These are phyloP conservation scores for Pythium chondricola DNA, from an alignment of 352 stramenopile genomes.

Conservation along the genomic window DNA sequence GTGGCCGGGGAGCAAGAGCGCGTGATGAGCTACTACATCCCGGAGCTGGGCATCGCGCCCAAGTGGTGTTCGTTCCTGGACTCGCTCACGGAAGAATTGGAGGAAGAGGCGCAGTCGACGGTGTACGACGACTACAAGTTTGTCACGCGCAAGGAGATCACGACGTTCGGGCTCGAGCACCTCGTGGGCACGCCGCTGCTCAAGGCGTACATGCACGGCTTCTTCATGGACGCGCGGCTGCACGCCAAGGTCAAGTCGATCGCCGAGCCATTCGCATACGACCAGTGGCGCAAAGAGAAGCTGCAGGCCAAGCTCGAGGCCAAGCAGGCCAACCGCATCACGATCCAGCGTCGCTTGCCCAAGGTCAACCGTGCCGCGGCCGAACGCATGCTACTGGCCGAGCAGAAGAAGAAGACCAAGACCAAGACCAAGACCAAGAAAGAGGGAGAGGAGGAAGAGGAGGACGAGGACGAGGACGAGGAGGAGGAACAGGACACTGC, in stretches of 20 bases:
- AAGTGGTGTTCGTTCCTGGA: conserved; percentile 99
- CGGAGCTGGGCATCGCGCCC: conserved; percentile 94
- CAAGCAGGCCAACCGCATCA: conserved; percentile 88
- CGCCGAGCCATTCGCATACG: conserved; percentile 96
- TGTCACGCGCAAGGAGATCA: conserved; percentile 92
- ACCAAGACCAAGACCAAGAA: too few species aligned
- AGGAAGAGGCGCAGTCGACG: conserved; percentile 92
- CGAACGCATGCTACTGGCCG: conserved; percentile 68
- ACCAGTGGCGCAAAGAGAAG: conserved; percentile 96
- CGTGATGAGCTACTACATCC: conserved; percentile 98
- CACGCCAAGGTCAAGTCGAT: conserved; percentile 96
- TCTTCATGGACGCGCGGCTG: conserved; percentile 98
- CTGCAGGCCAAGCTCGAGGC: conserved; percentile 91
- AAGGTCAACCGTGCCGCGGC: conserved; percentile 89
- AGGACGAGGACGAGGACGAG: conserved; percentile 19
- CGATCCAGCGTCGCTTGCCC: conserved; percentile 79
- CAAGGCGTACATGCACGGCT: conserved; percentile 99
- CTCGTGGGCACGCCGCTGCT: conserved; percentile 97
- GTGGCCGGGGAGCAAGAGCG: conserved; percentile 96
- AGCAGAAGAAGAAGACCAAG: conserved; percentile 69
- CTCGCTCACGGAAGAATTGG: conserved; percentile 98
- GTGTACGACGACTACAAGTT: conserved; percentile 99
- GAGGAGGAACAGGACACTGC: conserved; percentile 18
- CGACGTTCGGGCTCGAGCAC: conserved; percentile 95
- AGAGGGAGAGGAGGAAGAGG: too few species aligned